A percentile compares a stretch with the other conserved stretches of the same genome.
phyloP scores from a whole-genome alignment of 2,329 filamentous ascomycete species.

The Verticillium dahliae region DNA sequence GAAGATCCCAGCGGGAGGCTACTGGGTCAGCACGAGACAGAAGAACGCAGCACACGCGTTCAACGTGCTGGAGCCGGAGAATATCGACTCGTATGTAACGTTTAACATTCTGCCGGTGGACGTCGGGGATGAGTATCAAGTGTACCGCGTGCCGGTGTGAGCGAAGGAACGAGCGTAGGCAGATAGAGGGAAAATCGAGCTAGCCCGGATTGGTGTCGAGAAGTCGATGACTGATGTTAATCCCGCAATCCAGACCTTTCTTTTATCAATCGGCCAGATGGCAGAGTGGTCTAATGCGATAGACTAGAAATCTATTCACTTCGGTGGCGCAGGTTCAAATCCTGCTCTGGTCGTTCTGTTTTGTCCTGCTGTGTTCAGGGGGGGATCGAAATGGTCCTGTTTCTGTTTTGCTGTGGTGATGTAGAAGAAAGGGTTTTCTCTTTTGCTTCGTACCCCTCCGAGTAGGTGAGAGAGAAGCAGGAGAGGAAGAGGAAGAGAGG shows the following conservation, averaged over 20 bases:
- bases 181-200: neutral
- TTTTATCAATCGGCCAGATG: neutral
- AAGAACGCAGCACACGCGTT: conserved; percentile 22
- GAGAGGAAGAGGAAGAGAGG: neutral
- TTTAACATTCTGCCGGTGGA: conserved; percentile 21
- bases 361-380: neutral
- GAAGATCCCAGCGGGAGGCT: conserved; percentile 19
- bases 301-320: neutral
- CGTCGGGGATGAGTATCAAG: conserved; percentile 21
- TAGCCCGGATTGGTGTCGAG: neutral
- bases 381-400: too few species aligned
- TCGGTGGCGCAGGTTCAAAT: neutral
- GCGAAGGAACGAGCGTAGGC: neutral
- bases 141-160: conserved; percentile 15
- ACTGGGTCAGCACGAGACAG: conserved; percentile 22
- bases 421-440: too few species aligned
- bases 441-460: neutral
- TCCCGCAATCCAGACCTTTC: neutral
- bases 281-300: neutral
- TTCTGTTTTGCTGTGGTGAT: too few species aligned
- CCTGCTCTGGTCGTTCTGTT: neutral
- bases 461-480: neutral
- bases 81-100: conserved; percentile 23
- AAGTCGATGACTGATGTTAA: neutral
- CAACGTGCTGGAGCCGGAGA: conserved; percentile 23